Evolutionary conservation across 164 flowering plant species (phyloP).

Genomic region (grape (Vitis vinifera)): DNA sequence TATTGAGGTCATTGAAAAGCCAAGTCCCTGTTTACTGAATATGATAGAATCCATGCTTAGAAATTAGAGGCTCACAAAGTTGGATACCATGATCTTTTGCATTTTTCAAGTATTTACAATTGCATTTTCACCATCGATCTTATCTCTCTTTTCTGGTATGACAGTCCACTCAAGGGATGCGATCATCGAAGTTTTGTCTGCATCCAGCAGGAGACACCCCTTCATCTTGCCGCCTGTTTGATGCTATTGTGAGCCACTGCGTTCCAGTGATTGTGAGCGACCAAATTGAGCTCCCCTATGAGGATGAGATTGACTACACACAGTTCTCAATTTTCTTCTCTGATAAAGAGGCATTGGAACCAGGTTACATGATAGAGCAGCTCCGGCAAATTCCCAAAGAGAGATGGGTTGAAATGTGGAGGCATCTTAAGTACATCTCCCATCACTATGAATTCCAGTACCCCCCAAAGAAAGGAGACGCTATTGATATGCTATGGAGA

Average conservation of each 20-base stretch:
- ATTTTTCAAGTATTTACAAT: background rate
- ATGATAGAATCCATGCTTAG: background rate
- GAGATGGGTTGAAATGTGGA: slow-evolving; percentile 89
- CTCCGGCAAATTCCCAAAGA: slow-evolving; percentile 67
- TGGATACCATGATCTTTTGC: background rate
- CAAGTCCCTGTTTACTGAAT: too few species aligned
- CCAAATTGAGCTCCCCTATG: slow-evolving; percentile 88
- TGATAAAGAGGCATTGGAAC: slow-evolving; percentile 64
- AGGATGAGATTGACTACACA: slow-evolving; percentile 82
- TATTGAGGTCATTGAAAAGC: too few species aligned
- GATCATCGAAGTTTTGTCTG: slow-evolving; percentile 89
- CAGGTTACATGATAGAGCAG: slow-evolving; percentile 61
- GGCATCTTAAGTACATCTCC: slow-evolving; percentile 58
- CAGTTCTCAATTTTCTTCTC: slow-evolving; percentile 88
- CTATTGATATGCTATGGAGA: slow-evolving; percentile 92
- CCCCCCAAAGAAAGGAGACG: slow-evolving; percentile 82
- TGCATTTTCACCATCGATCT: background rate
- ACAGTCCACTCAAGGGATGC: slow-evolving; percentile 87
- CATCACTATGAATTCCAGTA: slow-evolving; percentile 83
- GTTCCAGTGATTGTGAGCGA: slow-evolving; percentile 96
- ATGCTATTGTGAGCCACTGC: slow-evolving; percentile 96
- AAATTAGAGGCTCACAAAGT: background rate
- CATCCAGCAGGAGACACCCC: slow-evolving; percentile 98
- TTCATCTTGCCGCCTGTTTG: slow-evolving; percentile 94
- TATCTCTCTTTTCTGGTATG: slow-evolving; percentile 11